These are phyloP conservation scores for Debaryomyces robertsiae DNA, from an alignment of 1,139 yeast genomes.

Conservation along the genomic window DNA sequence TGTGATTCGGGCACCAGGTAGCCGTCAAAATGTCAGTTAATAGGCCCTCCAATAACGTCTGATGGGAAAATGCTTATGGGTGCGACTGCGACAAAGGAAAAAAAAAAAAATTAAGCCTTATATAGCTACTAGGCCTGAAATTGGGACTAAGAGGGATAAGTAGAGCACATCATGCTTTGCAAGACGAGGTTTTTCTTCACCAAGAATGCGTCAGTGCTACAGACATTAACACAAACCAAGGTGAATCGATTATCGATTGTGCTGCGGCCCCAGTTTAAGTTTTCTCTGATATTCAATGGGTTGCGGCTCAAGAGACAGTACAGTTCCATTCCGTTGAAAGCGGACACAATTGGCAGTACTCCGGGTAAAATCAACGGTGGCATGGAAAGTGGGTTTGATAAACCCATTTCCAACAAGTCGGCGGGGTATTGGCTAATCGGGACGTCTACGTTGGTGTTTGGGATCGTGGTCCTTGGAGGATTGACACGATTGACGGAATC, in stretches of 20 bases:
- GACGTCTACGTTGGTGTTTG: constrained; percentile 89
- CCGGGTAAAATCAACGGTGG: neutral
- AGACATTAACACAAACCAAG: constrained; percentile 29
- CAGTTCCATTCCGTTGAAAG: constrained; percentile 11
- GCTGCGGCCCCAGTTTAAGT: constrained; percentile 9
- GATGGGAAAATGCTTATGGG: too few relatives aligned
- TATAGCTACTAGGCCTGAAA: neutral
- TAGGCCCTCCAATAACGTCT: too few relatives aligned
- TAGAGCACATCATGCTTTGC: constrained; percentile 27
- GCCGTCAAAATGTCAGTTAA: too few relatives aligned
- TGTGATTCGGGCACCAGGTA: too few relatives aligned
- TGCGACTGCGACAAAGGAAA: neutral
- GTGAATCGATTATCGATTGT: constrained; percentile 16
- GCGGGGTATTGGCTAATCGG: constrained; percentile 92
- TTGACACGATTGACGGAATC: constrained; percentile 93
- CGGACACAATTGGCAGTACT: neutral
- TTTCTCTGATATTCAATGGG: constrained; percentile 10
- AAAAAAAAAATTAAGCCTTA: constrained; percentile 1
- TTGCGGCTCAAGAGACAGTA: constrained; percentile 11
- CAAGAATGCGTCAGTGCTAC: constrained; percentile 40
- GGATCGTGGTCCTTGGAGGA: constrained; percentile 96
- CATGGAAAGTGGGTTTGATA: neutral
- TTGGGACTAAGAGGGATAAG: too few relatives aligned
- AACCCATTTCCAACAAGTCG: constrained; percentile 40
- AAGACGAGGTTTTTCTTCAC: constrained; percentile 48